Evolutionary conservation across 148 eudicot species (phyloP).

Genomic region (Heliamphora exappendiculata): DNA sequence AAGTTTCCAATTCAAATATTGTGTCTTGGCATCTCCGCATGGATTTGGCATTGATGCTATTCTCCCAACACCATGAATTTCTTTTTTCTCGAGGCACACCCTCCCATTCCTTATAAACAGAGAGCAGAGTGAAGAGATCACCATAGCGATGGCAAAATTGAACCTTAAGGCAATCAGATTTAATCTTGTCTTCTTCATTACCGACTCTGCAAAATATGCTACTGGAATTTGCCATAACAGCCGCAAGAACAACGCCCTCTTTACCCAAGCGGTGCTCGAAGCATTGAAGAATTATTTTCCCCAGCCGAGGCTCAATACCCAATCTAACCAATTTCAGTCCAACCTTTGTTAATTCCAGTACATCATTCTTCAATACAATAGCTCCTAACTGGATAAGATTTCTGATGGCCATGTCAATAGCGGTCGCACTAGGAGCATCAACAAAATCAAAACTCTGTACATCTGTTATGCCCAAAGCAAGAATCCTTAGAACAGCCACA

Average conservation of each 20-base stretch:
- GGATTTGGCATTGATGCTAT: slow-evolving; percentile 85
- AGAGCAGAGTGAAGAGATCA: slow-evolving; percentile 82
- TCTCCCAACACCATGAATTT: slow-evolving; percentile 86
- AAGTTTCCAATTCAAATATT: slow-evolving; percentile 58
- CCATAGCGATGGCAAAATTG: slow-evolving; percentile 75
- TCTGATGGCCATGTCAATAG: slow-evolving; percentile 73
- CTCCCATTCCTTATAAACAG: slow-evolving; percentile 87
- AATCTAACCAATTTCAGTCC: slow-evolving; percentile 60
- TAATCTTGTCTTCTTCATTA: slow-evolving; percentile 52
- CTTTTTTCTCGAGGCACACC: slow-evolving; percentile 32
- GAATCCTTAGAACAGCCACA: slow-evolving; percentile 75
- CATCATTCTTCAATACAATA: slow-evolving; percentile 38
- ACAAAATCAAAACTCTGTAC: slow-evolving; percentile 73
- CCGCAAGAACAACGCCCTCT: slow-evolving; percentile 92
- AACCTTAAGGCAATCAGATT: slow-evolving; percentile 84
- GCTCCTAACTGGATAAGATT: slow-evolving; percentile 86
- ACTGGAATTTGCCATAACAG: slow-evolving; percentile 81
- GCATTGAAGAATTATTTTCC: slow-evolving; percentile 69
- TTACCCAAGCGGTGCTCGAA: slow-evolving; percentile 39
- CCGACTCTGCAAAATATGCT: slow-evolving; percentile 93
- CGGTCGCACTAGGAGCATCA: slow-evolving; percentile 61
- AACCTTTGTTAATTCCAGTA: slow-evolving; percentile 44
- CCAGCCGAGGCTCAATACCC: slow-evolving; percentile 87
- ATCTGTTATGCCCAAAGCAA: slow-evolving; percentile 62
- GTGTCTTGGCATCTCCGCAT: slow-evolving; percentile 80